These are phyloP conservation scores for Cercophora sp. DNA, from an alignment of 495 filamentous ascomycete genomes.

Conservation along the genomic window DNA sequence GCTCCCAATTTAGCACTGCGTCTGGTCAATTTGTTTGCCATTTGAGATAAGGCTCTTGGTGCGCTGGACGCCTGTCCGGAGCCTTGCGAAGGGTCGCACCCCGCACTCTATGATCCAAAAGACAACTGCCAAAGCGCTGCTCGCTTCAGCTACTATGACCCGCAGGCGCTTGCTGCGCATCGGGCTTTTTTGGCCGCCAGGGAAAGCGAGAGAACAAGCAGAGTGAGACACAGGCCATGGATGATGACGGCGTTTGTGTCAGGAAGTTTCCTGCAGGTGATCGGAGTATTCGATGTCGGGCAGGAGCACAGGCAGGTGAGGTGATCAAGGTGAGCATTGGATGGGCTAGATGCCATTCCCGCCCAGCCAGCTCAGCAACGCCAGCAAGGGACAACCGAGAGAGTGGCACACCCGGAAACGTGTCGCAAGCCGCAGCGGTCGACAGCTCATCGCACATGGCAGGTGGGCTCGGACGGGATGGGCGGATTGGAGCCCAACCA, in stretches of 20 bases:
- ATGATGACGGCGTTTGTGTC: background rate
- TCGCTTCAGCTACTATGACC: background rate
- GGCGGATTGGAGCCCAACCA: constrained; percentile 16
- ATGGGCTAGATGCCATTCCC: constrained; percentile 1
- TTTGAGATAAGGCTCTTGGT: no score
- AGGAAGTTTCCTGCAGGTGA: constrained; percentile 12
- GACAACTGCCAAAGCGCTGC: no score
- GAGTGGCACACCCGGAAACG: constrained; percentile 7
- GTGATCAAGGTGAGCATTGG: background rate
- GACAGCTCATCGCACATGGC: constrained; percentile 17
- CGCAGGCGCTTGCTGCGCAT: constrained; percentile 5
- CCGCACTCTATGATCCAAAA: no score
- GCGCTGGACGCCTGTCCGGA: no score
- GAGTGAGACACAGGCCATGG: background rate
- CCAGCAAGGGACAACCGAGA: background rate
- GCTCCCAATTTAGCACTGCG: no score
- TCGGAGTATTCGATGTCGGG: constrained; percentile 11
- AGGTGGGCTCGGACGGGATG: constrained; percentile 2
- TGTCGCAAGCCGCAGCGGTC: constrained; percentile 4
- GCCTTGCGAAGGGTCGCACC: no score
- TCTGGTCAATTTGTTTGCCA: no score
- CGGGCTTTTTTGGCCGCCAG: background rate
- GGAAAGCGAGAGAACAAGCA: background rate
- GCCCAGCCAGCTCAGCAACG: constrained; percentile 3
- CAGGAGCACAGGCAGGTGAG: constrained; percentile 1